Conservation (phyloP, 2,329 filamentous ascomycete genomes). For the Scolecobasidium constrictum region DNA sequence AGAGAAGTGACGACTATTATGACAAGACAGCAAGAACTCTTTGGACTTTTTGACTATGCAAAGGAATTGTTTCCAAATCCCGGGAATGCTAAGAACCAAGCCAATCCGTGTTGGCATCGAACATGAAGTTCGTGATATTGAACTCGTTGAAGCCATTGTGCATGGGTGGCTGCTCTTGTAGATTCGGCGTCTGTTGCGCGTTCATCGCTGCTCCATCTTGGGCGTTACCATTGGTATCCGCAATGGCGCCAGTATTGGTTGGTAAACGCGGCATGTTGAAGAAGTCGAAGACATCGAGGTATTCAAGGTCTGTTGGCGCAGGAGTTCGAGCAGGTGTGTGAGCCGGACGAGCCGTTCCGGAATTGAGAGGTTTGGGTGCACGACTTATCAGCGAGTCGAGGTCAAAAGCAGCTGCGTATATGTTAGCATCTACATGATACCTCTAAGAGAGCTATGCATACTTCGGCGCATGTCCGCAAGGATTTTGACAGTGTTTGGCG, state of each 20-base stretch:
- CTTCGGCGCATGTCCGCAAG: conserved; percentile 81
- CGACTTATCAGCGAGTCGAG: conserved; percentile 81
- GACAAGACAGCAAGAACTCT: too few relatives aligned
- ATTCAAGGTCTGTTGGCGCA: conserved; percentile 74
- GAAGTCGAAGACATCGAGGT: conserved; percentile 86
- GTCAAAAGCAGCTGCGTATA: conserved; percentile 63
- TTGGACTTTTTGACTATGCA: too few relatives aligned
- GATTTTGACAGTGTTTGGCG: conserved; percentile 75
- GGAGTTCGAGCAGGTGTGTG: conserved; percentile 54
- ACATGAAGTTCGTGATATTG: conserved; percentile 69
- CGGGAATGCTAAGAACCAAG: too few relatives aligned
- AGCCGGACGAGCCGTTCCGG: neutral
- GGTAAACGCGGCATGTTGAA: conserved; percentile 79
- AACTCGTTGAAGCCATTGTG: conserved; percentile 45
- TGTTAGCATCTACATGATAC: neutral
- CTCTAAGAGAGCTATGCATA: neutral
- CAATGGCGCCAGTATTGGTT: conserved; percentile 17
- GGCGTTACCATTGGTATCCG: conserved; percentile 6
- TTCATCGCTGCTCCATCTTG: conserved; percentile 7
- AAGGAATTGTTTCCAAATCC: too few relatives aligned
- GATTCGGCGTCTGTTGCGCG: neutral
- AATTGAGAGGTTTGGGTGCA: conserved; percentile 46
- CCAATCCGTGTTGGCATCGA: conserved; percentile 65
- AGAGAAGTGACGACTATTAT: too few relatives aligned
- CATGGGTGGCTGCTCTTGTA: neutral